Base-by-base conservation (phyloP, 2,329 filamentous ascomycete species). In the Coniochaeta sp. region DNA sequence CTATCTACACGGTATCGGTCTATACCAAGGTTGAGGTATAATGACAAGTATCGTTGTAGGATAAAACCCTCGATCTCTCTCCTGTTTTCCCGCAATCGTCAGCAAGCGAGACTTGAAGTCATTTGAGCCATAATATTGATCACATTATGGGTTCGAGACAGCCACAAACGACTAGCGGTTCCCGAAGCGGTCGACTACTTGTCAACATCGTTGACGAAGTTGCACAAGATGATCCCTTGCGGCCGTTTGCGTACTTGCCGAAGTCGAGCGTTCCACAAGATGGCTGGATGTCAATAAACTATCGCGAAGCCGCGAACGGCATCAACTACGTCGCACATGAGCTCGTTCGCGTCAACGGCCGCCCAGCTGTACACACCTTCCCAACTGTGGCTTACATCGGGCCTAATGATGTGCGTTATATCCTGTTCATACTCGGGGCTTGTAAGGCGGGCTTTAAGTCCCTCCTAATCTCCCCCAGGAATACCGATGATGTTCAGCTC, bases 341-440 rank as follows among this genome's bases (percentile, higher is more conserved):
- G 60, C 69, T 78, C 34, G 60, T 70, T 14, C 62, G 66, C 7
- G 67, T 60, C 4, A 67, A 68, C 16, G 72, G 74, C 40, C 57
- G 33, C 8, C 66, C 71, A 2, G 57, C 64, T 2, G 52, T 59
- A 3, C 63, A 62, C 9, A 60, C 62, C 17, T 72, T 72, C 57
- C 74, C 73, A 1, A 78, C 76, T 0, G 69, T 81, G 31, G 74
- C 76, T 3, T 81, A 79, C 64, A 73, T 80, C 58, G 79, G 77
- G 0, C 76, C 75, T 43, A 70, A 65, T 60, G 70, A 71, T 56
- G 61, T 67, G 1, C 69, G 69, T 6, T 71, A 71, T 60, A 38
- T 67, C 9, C 58, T 70, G 17, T 64, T 71, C 26, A 59, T 64
- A 0, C 57, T 69, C 1, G 69, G 66, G 3, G 63, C 64, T 52